A percentile compares a stretch with the other conserved stretches of the same genome.
phyloP scores from a whole-genome alignment of 2,329 filamentous ascomycete species.

The Diaporthe ilicicola region DNA sequence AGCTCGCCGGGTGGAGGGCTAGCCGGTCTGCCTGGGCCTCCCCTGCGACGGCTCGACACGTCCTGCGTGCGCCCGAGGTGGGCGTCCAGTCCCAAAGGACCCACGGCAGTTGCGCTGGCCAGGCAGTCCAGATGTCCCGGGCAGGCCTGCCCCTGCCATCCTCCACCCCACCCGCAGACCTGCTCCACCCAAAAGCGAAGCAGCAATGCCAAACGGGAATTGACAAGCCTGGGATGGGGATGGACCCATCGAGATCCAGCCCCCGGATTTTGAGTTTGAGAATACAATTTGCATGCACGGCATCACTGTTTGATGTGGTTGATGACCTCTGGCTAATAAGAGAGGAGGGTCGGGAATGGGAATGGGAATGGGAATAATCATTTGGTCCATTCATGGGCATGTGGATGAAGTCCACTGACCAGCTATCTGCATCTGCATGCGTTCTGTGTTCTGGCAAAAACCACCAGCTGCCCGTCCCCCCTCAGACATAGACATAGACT shows the following conservation, averaged over 20 bases:
- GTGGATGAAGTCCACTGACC: background rate
- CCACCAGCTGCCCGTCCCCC: background rate
- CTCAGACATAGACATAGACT: background rate
- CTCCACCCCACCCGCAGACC: background rate
- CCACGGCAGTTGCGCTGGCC: constrained; percentile 17
- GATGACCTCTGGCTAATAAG: background rate
- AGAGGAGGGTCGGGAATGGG: background rate
- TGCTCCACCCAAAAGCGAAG: background rate
- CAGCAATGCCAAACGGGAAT: background rate
- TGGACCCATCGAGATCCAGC: constrained; percentile 24
- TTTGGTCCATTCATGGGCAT: background rate
- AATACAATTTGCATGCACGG: constrained; percentile 18
- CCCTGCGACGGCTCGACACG: constrained; percentile 19
- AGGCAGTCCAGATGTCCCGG: constrained; percentile 3
- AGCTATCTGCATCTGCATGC: background rate
- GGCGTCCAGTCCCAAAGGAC: background rate
- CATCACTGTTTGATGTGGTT: constrained; percentile 8
- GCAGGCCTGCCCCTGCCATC: background rate
- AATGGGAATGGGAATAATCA: too few relatives aligned
- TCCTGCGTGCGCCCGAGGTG: constrained; percentile 1
- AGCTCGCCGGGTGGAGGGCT: background rate
- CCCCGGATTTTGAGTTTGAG: constrained; percentile 21
- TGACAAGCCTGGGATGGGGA: background rate
- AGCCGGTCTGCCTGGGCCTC: constrained; percentile 12
- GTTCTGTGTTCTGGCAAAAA: background rate